Percentiles rank a stretch among this genome's conserved stretches.
These are phyloP conservation scores for Lentinula detonsa DNA, from an alignment of 768 basidiomycete genomes.

Conservation along the genomic window DNA sequence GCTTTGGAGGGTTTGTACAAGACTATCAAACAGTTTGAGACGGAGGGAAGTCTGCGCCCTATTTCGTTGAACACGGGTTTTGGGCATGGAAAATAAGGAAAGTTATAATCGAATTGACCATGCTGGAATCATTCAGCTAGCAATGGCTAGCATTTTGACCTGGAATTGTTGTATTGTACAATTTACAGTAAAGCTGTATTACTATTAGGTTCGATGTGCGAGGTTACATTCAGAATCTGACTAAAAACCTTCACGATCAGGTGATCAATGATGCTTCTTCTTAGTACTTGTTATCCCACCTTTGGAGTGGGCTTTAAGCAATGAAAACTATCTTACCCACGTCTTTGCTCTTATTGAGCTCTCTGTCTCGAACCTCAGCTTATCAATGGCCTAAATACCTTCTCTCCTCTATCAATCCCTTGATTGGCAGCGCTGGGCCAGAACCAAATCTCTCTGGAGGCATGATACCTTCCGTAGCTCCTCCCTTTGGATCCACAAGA, in stretches of 20 bases:
- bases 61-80: too few species aligned
- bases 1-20: too few species aligned
- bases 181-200: too few species aligned
- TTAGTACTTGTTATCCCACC: not conserved
- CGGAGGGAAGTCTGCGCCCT: too few species aligned
- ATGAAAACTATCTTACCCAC: not conserved
- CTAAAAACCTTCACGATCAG: not conserved
- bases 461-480: slow-evolving; percentile 67
- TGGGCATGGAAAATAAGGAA: too few species aligned
- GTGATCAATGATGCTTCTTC: not conserved
- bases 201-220: too few species aligned
- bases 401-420: not conserved
- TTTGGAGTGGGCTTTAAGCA: not conserved
- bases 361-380: not conserved
- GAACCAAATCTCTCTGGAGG: slow-evolving; percentile 35
- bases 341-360: not conserved
- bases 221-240: too few species aligned
- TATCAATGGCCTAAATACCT: slow-evolving; percentile 1
- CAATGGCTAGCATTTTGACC: too few species aligned
- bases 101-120: too few species aligned
- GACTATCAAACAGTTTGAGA: not conserved
- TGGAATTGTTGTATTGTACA: too few species aligned
- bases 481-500: slow-evolving; percentile 82
- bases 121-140: too few species aligned
- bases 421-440: slow-evolving; percentile 3